Conservation (phyloP, 116 monocot genomes). For the Cymodocea nodosa region DNA sequence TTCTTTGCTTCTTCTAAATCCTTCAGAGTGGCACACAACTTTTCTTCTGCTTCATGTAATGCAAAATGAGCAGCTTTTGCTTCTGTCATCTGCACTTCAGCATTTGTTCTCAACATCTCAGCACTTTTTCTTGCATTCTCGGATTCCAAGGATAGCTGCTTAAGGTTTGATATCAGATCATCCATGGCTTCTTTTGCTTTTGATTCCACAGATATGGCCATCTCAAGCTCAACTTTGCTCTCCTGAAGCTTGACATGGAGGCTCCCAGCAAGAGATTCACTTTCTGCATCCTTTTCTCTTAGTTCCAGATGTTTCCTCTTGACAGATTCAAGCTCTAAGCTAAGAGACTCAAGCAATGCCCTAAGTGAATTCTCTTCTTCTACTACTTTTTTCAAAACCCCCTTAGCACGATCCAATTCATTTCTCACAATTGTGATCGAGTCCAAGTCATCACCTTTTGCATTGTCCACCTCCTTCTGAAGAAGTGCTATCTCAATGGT, state of each 20-base stretch:
- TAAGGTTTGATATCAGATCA: conserved; percentile 39
- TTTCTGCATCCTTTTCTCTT: conserved; percentile 45
- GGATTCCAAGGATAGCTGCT: conserved; percentile 50
- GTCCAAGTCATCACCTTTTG: conserved; percentile 29
- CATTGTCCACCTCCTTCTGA: conserved; percentile 41
- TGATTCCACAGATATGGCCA: conserved; percentile 29
- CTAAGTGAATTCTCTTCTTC: conserved; percentile 43
- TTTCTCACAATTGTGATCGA: conserved; percentile 20
- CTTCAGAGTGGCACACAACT: conserved; percentile 31
- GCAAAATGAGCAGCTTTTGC: conserved; percentile 27
- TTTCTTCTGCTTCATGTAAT: conserved; percentile 37
- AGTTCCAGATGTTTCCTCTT: conserved; percentile 48
- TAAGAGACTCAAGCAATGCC: conserved; percentile 34
- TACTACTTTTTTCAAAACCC: conserved; percentile 38
- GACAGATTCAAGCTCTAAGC: conserved; percentile 38
- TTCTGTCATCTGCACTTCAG: conserved; percentile 37
- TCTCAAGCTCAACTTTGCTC: conserved; percentile 54
- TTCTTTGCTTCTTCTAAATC: conserved; percentile 60
- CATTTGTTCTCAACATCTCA: conserved; percentile 41
- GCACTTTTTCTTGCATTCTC: conserved; percentile 36
- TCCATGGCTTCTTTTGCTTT: conserved; percentile 30
- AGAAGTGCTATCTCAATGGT: conserved; percentile 29
- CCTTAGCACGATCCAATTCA: conserved; percentile 51
- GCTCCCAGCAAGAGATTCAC: conserved; percentile 31
- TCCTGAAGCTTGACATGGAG: conserved; percentile 48